Percentiles rank a stretch among this genome's conserved stretches.
phyloP scores from a whole-genome alignment of 257 asterid genomes.

The Ehretia macrophylla region DNA sequence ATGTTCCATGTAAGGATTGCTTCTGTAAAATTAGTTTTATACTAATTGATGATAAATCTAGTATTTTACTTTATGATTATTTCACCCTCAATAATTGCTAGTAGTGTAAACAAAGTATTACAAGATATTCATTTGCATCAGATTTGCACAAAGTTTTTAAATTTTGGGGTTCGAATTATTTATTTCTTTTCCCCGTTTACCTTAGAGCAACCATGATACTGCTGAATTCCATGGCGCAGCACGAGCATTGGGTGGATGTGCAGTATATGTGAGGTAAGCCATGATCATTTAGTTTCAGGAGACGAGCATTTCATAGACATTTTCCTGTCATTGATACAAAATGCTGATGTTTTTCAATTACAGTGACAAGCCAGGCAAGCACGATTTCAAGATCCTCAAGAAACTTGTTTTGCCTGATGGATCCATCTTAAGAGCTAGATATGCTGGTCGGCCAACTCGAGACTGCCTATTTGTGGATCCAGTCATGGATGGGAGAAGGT shows the following conservation, averaged over 20 bases:
- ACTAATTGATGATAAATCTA: too few relatives aligned
- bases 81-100: background rate
- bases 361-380: constrained; percentile 56
- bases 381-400: constrained; percentile 55
- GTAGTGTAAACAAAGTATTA: too few relatives aligned
- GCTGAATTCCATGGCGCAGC: constrained; percentile 66
- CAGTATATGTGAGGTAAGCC: constrained; percentile 57
- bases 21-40: too few relatives aligned
- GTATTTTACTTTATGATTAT: background rate
- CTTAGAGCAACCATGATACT: constrained; percentile 42
- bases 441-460: constrained; percentile 61
- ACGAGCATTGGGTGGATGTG: constrained; percentile 61
- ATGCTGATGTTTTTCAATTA: background rate
- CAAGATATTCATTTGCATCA: too few relatives aligned
- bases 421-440: constrained; percentile 54
- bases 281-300: background rate
- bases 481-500: constrained; percentile 61
- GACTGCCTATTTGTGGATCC: constrained; percentile 60
- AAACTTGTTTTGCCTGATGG: constrained; percentile 65
- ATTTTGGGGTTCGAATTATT: too few relatives aligned
- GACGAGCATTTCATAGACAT: background rate
- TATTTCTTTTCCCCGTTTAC: too few relatives aligned
- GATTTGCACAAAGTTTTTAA: too few relatives aligned
- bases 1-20: constrained; percentile 47
- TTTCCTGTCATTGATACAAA: background rate